These are phyloP conservation scores for Baorangia bicolor DNA, from an alignment of 768 basidiomycete species.

Conservation along the genomic window DNA sequence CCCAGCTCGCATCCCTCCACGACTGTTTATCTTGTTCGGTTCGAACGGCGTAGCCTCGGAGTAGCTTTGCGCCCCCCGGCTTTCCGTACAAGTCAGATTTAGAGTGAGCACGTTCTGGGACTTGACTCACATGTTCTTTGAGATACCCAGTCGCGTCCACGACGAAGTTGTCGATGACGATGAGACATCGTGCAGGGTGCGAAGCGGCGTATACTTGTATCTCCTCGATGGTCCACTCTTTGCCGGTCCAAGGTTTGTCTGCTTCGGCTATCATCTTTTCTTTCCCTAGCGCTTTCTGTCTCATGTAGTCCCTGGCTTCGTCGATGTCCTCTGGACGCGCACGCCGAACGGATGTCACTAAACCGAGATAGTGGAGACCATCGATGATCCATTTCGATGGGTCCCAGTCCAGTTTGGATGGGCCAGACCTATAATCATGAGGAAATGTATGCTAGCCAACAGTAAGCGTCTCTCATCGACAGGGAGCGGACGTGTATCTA, in stretches of 20 bases:
- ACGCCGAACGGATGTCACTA: slow-evolving; percentile 6
- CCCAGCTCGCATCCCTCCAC: slow-evolving; percentile 14
- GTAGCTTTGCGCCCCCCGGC: slow-evolving; percentile 6
- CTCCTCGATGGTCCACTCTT: slow-evolving; percentile 7
- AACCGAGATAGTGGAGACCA: slow-evolving; percentile 1
- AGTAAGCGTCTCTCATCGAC: slow-evolving; percentile 1
- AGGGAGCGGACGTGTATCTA: not conserved
- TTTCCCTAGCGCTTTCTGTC: slow-evolving; percentile 1
- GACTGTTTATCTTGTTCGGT: not conserved
- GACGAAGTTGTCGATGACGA: slow-evolving; percentile 10
- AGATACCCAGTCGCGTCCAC: slow-evolving; percentile 6
- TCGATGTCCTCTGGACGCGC: slow-evolving; percentile 8
- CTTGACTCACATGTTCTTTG: slow-evolving; percentile 7
- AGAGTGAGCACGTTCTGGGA: not conserved
- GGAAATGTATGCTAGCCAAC: slow-evolving; percentile 9
- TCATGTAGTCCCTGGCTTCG: slow-evolving; percentile 5
- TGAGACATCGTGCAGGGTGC: not conserved
- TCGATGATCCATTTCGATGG: slow-evolving; percentile 16
- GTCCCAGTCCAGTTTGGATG: slow-evolving; percentile 12
- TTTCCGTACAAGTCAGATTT: not conserved
- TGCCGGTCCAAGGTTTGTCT: slow-evolving; percentile 1
- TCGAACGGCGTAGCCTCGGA: slow-evolving; percentile 2
- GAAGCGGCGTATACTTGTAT: not conserved
- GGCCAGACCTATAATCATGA: slow-evolving; percentile 14
- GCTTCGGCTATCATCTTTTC: not conserved